A percentile compares a stretch with the other conserved stretches of the same genome.
Evolutionary conservation across 495 filamentous ascomycete genomes (phyloP).

Genomic region (Evernia prunastri): DNA sequence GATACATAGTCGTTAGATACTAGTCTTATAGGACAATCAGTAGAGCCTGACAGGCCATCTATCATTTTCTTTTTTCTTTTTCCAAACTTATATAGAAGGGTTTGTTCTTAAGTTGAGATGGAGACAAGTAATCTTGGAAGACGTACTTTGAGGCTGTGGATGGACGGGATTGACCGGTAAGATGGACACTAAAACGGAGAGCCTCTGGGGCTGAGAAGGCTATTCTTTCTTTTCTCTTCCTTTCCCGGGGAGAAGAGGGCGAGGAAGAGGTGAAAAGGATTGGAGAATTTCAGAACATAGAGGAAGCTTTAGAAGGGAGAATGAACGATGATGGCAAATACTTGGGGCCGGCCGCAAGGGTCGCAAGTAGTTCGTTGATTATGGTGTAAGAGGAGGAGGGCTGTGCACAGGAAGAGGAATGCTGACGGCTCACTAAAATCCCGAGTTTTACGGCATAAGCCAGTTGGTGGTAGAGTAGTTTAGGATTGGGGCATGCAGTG

Average conservation of each 20-base stretch:
- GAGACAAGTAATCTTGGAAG: not conserved
- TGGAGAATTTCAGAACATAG: not conserved
- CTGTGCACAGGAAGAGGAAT: constrained; percentile 8
- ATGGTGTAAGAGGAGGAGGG: constrained; percentile 5
- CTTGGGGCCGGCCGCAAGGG: not conserved
- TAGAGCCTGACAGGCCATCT: not conserved
- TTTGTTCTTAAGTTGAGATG: not conserved
- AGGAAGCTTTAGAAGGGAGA: not conserved
- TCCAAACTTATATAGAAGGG: not conserved
- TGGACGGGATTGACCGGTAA: constrained; percentile 7
- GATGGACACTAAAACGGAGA: constrained; percentile 7
- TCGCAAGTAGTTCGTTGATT: constrained; percentile 6
- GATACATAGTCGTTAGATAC: constrained; percentile 1
- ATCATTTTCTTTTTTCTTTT: too few relatives aligned
- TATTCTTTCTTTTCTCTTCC: constrained; percentile 1
- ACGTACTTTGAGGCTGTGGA: constrained; percentile 8
- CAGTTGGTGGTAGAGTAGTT: not conserved
- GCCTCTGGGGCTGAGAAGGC: constrained; percentile 9
- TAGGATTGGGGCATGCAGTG: not conserved
- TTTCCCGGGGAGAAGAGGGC: not conserved
- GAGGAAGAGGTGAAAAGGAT: not conserved
- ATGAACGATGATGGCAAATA: constrained; percentile 2
- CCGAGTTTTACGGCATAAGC: constrained; percentile 5
- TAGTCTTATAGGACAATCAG: not conserved
- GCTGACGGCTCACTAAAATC: constrained; percentile 9